phyloP scores from a whole-genome alignment of 2,329 filamentous ascomycete species.

The Orbilia ellipsospora region DNA sequence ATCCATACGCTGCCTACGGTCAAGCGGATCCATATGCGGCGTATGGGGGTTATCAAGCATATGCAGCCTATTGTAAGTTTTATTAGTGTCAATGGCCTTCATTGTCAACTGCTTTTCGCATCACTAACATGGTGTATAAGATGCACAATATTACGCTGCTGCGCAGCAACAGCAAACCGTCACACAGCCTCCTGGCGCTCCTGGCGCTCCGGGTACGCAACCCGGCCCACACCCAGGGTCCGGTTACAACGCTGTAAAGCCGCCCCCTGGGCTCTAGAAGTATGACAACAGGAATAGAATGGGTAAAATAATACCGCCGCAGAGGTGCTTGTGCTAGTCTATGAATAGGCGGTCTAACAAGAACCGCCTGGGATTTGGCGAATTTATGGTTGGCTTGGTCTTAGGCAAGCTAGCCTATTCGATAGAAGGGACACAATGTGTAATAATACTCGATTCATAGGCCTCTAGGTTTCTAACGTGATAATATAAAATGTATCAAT shows the following conservation, averaged over 20 bases:
- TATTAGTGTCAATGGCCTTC: background rate
- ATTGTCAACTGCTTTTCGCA: background rate
- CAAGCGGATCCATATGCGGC: slow-evolving; percentile 84
- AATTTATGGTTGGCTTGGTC: too few species aligned
- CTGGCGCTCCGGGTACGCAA: slow-evolving; percentile 48
- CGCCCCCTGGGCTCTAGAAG: slow-evolving; percentile 39
- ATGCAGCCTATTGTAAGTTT: slow-evolving; percentile 66
- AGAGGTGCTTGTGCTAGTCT: too few species aligned
- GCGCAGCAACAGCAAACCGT: slow-evolving; percentile 35
- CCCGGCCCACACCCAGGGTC: slow-evolving; percentile 20
- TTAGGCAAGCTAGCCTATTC: too few species aligned
- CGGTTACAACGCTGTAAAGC: slow-evolving; percentile 46
- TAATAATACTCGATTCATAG: too few species aligned
- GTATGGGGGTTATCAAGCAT: slow-evolving; percentile 88
- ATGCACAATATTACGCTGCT: slow-evolving; percentile 53
- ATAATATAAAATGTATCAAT: too few species aligned
- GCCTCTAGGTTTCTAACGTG: too few species aligned
- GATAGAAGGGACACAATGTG: too few species aligned
- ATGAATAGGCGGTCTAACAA: too few species aligned
- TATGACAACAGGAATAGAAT: background rate
- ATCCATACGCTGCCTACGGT: slow-evolving; percentile 66
- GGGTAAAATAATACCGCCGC: too few species aligned
- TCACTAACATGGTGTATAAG: slow-evolving; percentile 6
- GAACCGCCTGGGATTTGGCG: too few species aligned
- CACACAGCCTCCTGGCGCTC: slow-evolving; percentile 28